phyloP scores from a whole-genome alignment of 208 protist species.

The Trypanosoma conorhini region DNA sequence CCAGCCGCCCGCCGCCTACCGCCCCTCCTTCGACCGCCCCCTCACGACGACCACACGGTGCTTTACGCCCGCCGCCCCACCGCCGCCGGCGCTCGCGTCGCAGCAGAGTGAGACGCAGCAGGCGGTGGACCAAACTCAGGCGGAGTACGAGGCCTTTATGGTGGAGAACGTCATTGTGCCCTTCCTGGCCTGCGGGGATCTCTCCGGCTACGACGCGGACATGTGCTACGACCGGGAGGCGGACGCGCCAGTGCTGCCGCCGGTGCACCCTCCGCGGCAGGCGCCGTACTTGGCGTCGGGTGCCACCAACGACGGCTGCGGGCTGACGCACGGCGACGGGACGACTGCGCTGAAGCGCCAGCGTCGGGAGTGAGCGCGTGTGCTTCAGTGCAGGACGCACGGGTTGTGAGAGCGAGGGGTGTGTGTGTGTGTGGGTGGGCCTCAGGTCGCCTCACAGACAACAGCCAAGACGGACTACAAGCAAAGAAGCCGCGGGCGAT shows the following conservation, averaged over 20 bases:
- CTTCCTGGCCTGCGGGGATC: conserved; percentile 98
- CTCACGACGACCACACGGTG: conserved; percentile 29
- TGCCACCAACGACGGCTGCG: background rate
- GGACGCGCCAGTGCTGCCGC: conserved; percentile 40
- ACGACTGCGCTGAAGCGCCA: conserved; percentile 7
- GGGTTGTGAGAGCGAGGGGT: background rate
- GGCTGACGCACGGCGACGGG: background rate
- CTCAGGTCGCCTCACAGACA: too few relatives aligned
- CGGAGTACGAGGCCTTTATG: background rate
- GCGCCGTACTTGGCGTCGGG: conserved; percentile 59
- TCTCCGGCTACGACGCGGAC: conserved; percentile 95
- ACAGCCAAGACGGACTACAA: too few relatives aligned
- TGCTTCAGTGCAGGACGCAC: background rate
- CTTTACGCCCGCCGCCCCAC: conserved; percentile 26
- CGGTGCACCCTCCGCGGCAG: conserved; percentile 73
- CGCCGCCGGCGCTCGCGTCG: background rate
- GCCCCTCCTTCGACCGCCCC: conserved; percentile 44
- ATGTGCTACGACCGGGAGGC: conserved; percentile 75
- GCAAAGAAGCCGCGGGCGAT: too few relatives aligned
- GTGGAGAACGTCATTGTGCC: conserved; percentile 80
- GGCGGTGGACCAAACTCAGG: background rate
- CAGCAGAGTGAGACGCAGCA: background rate
- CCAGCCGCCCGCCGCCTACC: conserved; percentile 84
- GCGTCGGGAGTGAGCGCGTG: conserved; percentile 10
- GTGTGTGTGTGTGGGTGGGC: too few relatives aligned